Base-by-base conservation (phyloP, 1,139 yeast species). In the Eremothecium coryli region DNA sequence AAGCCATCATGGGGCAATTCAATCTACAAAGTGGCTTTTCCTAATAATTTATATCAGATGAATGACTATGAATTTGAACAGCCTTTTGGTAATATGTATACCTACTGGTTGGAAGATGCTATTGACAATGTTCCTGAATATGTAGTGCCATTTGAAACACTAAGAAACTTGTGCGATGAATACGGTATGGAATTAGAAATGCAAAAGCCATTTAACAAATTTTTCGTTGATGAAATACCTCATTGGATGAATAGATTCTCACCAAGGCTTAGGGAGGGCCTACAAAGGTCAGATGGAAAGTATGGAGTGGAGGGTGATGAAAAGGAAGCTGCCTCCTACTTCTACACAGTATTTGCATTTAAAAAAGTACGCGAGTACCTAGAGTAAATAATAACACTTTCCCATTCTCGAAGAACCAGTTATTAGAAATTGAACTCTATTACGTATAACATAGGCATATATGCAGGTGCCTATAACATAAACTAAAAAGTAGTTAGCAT, bases 101-200 rank as follows among this genome's bases (percentile, higher is more conserved):
- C 73, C 35, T 90, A 84, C 54, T 84, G 69, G 62, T 64, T 90
- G 41, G 77, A 78, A 45, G 98, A 90, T 61, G 98, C 99, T 0
- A 93, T 90, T 32, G 96, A 85, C 44, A 79, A 90, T 50, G 96
- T 90, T 6, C 97, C 97, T 0, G 99, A 90, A 54, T 90, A 82
- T 52, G 93, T 90, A n/a, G 96, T 90, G 4, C 98, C 97, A 0
- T 86, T 90, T 61, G 96, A 90, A 50, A 73, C 81, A 0, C 72
- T 90, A 40, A 68, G 94, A 54, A 73, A 79, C 40, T 61, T 86
- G 33, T 93, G 95, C 32, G 88, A 80, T 54, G 94, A 85, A 41
- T 82, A 77, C 55, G 85, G 86, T 16, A 60, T 90, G 47, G 78
- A 75, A 37, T 62, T 93, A 40, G 71, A 78, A 39, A 74, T 75